Conservation (phyloP, 306 rosid genomes). For the Chamaecrista fasciculata region DNA sequence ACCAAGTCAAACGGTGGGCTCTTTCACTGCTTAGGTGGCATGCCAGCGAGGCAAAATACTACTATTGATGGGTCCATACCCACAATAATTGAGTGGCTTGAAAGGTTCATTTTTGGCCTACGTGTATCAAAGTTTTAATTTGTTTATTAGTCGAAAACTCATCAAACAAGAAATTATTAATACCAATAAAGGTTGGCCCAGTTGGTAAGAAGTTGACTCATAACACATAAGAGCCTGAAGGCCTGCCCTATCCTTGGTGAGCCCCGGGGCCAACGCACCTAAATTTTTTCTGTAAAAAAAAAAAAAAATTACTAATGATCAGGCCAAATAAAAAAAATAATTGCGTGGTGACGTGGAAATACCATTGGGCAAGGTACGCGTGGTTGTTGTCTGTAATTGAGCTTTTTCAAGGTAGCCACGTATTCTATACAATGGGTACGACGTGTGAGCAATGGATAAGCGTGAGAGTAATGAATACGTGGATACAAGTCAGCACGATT, state of each 20-base stretch:
- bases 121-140: not conserved
- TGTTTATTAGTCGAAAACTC: not conserved
- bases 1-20: not conserved
- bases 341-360: not conserved
- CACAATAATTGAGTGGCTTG: not conserved
- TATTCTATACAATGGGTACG: not conserved
- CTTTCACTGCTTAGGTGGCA: not conserved
- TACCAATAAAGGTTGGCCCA: no score
- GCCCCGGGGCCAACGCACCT: no score
- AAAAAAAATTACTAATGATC: no score
- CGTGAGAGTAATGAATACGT: not conserved
- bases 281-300: no score
- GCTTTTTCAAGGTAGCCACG: constrained; percentile 1
- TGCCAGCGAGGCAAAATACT: not conserved
- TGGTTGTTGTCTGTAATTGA: constrained; percentile 22
- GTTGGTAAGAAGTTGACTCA: no score
- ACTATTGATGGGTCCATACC: not conserved
- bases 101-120: not conserved
- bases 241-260: no score
- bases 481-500: not conserved
- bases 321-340: not conserved
- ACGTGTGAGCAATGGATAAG: not conserved
- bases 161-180: not conserved
- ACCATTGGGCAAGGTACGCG: constrained; percentile 9
- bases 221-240: no score